A percentile compares a stretch with the other conserved stretches of the same genome.
These are phyloP conservation scores for Ogataea methanolica DNA, from an alignment of 805 yeast species.

Conservation along the genomic window DNA sequence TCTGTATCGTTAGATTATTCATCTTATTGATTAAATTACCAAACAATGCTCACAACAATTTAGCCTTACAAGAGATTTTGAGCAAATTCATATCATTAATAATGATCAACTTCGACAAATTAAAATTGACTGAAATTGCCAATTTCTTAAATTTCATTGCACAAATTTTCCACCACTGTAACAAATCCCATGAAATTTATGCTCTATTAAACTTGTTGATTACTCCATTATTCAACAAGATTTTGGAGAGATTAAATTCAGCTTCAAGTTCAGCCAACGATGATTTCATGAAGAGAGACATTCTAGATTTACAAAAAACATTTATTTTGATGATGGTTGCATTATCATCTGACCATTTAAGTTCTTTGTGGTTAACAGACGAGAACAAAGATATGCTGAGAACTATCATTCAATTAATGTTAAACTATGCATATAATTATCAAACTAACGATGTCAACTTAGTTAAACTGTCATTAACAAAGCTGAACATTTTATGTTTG, in stretches of 20 bases:
- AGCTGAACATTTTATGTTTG: conserved; percentile 57
- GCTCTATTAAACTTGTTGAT: conserved; percentile 68
- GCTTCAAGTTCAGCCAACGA: conserved; percentile 21
- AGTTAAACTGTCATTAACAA: conserved; percentile 65
- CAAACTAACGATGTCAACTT: conserved; percentile 56
- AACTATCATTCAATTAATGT: conserved; percentile 53
- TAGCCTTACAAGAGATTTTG: conserved; percentile 39
- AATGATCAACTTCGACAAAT: conserved; percentile 50
- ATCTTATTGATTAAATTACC: conserved; percentile 55
- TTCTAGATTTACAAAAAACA: conserved; percentile 60
- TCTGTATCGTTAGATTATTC: conserved; percentile 81
- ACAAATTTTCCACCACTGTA: conserved; percentile 78
- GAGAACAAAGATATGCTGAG: conserved; percentile 60
- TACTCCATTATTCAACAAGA: conserved; percentile 67
- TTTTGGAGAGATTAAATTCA: conserved; percentile 37
- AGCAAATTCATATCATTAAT: conserved; percentile 69
- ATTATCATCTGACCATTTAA: conserved; percentile 69
- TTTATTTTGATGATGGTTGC: conserved; percentile 66
- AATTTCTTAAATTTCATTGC: conserved; percentile 85
- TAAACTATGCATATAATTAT: conserved; percentile 55
- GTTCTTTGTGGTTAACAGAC: conserved; percentile 64
- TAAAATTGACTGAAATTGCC: conserved; percentile 59
- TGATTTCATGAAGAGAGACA: conserved; percentile 46
- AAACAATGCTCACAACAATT: conserved; percentile 23
- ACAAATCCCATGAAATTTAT: conserved; percentile 62